These are phyloP conservation scores for Oryza nivara DNA, from an alignment of 176 grass and related monocot species.

Conservation along the genomic window DNA sequence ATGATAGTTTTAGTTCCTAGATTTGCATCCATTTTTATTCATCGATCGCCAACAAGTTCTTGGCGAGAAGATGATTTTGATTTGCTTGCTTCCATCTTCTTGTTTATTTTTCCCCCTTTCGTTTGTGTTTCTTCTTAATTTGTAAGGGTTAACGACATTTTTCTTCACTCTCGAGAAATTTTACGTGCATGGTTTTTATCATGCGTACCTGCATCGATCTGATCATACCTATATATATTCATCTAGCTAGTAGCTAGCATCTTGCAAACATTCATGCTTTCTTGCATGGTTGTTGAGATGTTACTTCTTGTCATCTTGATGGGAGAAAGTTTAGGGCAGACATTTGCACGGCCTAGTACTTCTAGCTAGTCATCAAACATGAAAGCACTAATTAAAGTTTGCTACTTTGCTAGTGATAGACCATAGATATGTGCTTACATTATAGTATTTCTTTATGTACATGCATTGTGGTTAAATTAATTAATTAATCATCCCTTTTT, in stretches of 20 bases:
- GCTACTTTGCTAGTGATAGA: background rate
- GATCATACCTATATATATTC: constrained; percentile 1
- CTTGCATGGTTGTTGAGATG: constrained; percentile 53
- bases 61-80: constrained; percentile 45
- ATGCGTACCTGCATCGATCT: constrained; percentile 9
- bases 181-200: constrained; percentile 50
- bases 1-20: constrained; percentile 51
- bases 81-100: constrained; percentile 21
- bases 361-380: constrained; percentile 29
- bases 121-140: constrained; percentile 22
- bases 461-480: background rate
- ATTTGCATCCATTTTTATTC: constrained; percentile 43
- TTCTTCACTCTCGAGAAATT: constrained; percentile 35
- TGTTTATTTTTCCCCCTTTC: background rate
- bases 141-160: constrained; percentile 46
- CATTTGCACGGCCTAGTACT: constrained; percentile 53
- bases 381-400: constrained; percentile 17
- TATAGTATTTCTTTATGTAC: too few species aligned
- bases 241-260: constrained; percentile 19
- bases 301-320: constrained; percentile 43
- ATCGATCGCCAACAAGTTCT: constrained; percentile 53
- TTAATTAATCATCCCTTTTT: background rate
- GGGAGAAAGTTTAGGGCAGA: constrained; percentile 38
- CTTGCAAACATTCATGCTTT: constrained; percentile 29
- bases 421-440: background rate